Conservation (phyloP, 2,329 filamentous ascomycete species). For the Colletotrichum sidae region DNA sequence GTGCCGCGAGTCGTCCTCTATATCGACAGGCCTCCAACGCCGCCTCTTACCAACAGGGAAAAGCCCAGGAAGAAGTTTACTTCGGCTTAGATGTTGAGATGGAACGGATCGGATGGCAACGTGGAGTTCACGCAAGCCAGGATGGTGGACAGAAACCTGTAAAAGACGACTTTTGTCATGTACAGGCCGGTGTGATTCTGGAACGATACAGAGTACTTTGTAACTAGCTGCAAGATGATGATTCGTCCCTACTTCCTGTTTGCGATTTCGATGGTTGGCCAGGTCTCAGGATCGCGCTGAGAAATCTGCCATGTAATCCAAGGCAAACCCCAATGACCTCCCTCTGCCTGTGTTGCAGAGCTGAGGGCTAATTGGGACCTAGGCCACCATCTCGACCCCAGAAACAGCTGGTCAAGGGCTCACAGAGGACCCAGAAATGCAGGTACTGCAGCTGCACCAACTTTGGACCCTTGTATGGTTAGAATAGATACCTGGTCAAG, state of each 20-base stretch:
- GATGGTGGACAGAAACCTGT: constrained; percentile 6
- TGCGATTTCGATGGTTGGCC: neutral
- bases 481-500: neutral
- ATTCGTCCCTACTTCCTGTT: neutral
- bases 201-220: no score
- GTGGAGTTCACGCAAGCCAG: constrained; percentile 4
- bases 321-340: no score
- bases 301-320: no score
- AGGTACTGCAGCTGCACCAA: no score
- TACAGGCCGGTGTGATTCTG: no score
- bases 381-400: neutral
- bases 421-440: neutral
- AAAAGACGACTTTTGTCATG: constrained; percentile 6
- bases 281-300: neutral
- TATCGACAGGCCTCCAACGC: neutral
- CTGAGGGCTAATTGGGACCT: neutral
- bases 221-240: no score
- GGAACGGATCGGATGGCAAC: constrained; percentile 21
- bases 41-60: constrained; percentile 7
- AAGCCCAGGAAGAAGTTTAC: constrained; percentile 3
- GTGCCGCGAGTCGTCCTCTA: neutral
- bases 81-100: constrained; percentile 7
- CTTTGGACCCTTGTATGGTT: neutral
- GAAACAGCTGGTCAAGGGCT: neutral
- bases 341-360: neutral